Percentiles rank a stretch among this genome's conserved stretches.
Evolutionary conservation across 2,329 filamentous ascomycete genomes (phyloP).

Genomic region (Botryotinia globosa): DNA sequence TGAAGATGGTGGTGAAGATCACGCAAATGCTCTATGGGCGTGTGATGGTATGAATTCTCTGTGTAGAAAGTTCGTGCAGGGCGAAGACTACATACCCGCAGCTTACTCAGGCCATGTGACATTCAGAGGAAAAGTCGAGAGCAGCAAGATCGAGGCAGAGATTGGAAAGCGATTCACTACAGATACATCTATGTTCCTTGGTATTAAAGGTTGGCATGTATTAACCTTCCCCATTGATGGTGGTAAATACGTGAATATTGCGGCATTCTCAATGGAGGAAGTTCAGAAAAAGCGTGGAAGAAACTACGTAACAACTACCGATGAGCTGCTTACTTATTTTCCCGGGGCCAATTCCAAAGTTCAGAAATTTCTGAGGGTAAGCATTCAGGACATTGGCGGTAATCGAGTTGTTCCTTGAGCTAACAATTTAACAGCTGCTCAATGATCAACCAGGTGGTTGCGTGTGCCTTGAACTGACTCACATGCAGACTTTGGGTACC

Average conservation of each 20-base stretch:
- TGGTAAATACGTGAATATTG: conserved; percentile 20
- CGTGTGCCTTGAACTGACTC: conserved; percentile 20
- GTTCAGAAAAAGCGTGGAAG: conserved; percentile 22
- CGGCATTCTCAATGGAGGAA: conserved; percentile 19
- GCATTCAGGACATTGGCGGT: neutral
- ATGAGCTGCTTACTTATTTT: conserved; percentile 23
- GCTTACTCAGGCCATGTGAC: conserved; percentile 20
- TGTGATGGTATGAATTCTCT: conserved; percentile 26
- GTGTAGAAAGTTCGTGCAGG: conserved; percentile 22
- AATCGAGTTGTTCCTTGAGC: neutral
- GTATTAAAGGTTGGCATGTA: conserved; percentile 19
- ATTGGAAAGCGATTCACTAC: conserved; percentile 21
- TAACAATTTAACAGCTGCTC: conserved; percentile 13
- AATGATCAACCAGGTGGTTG: conserved; percentile 18
- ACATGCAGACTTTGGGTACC: conserved; percentile 10
- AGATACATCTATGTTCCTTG: conserved; percentile 23
- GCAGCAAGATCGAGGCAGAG: conserved; percentile 13
- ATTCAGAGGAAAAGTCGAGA: conserved; percentile 14
- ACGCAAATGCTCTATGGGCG: conserved; percentile 20
- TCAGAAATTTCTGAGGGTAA: conserved; percentile 17
- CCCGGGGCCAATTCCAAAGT: conserved; percentile 18
- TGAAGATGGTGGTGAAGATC: conserved; percentile 19
- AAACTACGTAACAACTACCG: conserved; percentile 18
- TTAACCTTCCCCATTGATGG: conserved; percentile 21
- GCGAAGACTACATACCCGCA: conserved; percentile 16